Evolutionary conservation across 164 flowering plant genomes (phyloP).

Genomic region (Protea cynaroides): DNA sequence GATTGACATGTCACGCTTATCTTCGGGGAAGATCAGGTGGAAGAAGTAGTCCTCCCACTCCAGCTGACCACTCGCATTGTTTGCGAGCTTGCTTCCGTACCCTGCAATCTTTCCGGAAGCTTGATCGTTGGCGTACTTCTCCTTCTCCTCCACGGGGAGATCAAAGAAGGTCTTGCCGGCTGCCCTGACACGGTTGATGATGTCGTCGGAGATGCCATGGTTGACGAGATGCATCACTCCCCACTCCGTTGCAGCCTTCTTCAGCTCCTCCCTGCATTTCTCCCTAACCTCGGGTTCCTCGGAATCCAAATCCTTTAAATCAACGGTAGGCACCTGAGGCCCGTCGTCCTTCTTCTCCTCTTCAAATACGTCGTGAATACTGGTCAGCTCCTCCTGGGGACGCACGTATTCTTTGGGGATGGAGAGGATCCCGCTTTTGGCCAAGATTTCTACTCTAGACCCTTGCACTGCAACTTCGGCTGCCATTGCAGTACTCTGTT

Average conservation of each 20-base stretch:
- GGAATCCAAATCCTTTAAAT: constrained; percentile 41
- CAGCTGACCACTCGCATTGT: constrained; percentile 69
- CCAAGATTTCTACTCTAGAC: constrained; percentile 65
- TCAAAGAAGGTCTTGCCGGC: constrained; percentile 69
- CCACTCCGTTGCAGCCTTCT: constrained; percentile 71
- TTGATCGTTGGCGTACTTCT: constrained; percentile 75
- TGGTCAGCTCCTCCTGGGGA: constrained; percentile 53
- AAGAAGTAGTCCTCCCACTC: constrained; percentile 98
- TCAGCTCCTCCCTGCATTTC: constrained; percentile 44
- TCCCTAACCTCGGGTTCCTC: constrained; percentile 36
- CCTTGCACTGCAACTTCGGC: constrained; percentile 13
- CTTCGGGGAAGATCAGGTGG: constrained; percentile 69
- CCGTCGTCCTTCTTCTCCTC: constrained; percentile 61
- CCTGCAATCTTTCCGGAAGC: constrained; percentile 75
- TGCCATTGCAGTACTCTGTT: constrained; percentile 15
- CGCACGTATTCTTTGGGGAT: constrained; percentile 81
- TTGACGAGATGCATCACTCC: constrained; percentile 67
- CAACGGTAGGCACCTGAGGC: constrained; percentile 71
- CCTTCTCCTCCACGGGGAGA: constrained; percentile 77
- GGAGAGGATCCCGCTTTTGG: constrained; percentile 53
- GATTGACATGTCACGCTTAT: constrained; percentile 60
- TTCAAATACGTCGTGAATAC: constrained; percentile 62
- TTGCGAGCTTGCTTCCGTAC: constrained; percentile 91
- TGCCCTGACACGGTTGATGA: constrained; percentile 44
- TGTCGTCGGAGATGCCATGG: constrained; percentile 71